These are phyloP conservation scores for Lactifluus echinatus DNA, from an alignment of 768 basidiomycete genomes.

Conservation along the genomic window DNA sequence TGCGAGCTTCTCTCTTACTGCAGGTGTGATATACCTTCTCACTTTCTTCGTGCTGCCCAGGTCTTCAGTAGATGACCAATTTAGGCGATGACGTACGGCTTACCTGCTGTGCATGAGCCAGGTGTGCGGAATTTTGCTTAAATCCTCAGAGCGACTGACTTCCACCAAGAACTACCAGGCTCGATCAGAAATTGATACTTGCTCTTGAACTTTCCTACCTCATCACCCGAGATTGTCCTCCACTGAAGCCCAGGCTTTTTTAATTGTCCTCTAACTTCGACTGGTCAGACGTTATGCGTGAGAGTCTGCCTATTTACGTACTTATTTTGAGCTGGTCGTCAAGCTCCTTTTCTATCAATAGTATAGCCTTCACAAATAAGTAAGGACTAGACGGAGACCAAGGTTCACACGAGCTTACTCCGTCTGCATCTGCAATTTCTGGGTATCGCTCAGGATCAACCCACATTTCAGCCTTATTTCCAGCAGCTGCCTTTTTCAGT, in stretches of 20 bases:
- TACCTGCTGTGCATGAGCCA: constrained; percentile 69
- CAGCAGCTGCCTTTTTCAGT: constrained; percentile 53
- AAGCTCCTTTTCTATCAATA: constrained; percentile 61
- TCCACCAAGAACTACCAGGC: constrained; percentile 67
- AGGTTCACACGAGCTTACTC: constrained; percentile 33
- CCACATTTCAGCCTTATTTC: constrained; percentile 69
- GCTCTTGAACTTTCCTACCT: constrained; percentile 37
- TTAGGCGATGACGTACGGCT: background rate
- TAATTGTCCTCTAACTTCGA: constrained; percentile 59
- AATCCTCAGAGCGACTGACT: constrained; percentile 50
- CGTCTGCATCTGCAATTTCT: constrained; percentile 45
- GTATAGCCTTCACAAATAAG: constrained; percentile 43
- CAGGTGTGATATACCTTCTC: constrained; percentile 71
- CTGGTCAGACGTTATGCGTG: background rate
- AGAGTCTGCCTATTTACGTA: constrained; percentile 26
- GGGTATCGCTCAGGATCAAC: constrained; percentile 42
- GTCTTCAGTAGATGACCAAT: constrained; percentile 1
- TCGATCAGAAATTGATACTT: background rate
- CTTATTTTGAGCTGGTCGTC: constrained; percentile 62
- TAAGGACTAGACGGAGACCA: background rate
- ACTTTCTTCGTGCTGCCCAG: constrained; percentile 56
- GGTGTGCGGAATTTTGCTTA: constrained; percentile 33
- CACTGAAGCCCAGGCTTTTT: constrained; percentile 69
- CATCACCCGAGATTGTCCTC: constrained; percentile 55
- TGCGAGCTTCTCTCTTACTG: constrained; percentile 48